Evolutionary conservation across 306 rosid species (phyloP).

Genomic region (Dalbergia cochinchinensis): DNA sequence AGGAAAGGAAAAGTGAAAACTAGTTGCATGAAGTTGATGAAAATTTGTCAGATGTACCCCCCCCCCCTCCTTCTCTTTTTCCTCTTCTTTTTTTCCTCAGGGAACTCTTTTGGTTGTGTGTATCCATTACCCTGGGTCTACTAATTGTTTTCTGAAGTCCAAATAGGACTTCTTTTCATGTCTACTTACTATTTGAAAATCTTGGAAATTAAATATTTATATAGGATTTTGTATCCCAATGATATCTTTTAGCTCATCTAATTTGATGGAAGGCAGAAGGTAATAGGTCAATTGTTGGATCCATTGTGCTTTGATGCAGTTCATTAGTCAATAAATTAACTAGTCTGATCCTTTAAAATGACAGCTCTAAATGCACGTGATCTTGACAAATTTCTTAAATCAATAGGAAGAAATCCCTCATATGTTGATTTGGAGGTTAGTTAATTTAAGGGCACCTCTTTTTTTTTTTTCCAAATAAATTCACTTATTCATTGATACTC

Average conservation of each 20-base stretch:
- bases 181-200: conserved; percentile 16
- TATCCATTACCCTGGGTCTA: not conserved
- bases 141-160: conserved; percentile 32
- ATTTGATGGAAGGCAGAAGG: not conserved
- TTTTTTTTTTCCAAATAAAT: not conserved
- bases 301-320: conserved; percentile 15
- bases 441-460: conserved; percentile 38
- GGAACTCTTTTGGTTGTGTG: not conserved
- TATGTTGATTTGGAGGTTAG: conserved; percentile 96
- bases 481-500: conserved; percentile 1
- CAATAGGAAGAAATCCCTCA: conserved; percentile 79
- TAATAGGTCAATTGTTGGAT: conserved; percentile 15
- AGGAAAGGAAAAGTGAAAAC: not conserved
- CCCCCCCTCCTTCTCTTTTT: not conserved
- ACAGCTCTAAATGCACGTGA: conserved; percentile 71
- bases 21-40: conserved; percentile 34
- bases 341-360: conserved; percentile 36
- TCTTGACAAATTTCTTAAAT: conserved; percentile 82
- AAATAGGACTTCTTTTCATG: conserved; percentile 18
- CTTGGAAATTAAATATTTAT: not conserved
- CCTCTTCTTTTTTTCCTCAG: not conserved
- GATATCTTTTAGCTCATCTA: conserved; percentile 34
- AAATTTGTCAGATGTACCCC: conserved; percentile 10
- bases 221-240: conserved; percentile 5
- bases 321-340: conserved; percentile 15